These are phyloP conservation scores for Lodderomyces orthopsilosis DNA, from an alignment of 1,139 yeast species.

Conservation along the genomic window DNA sequence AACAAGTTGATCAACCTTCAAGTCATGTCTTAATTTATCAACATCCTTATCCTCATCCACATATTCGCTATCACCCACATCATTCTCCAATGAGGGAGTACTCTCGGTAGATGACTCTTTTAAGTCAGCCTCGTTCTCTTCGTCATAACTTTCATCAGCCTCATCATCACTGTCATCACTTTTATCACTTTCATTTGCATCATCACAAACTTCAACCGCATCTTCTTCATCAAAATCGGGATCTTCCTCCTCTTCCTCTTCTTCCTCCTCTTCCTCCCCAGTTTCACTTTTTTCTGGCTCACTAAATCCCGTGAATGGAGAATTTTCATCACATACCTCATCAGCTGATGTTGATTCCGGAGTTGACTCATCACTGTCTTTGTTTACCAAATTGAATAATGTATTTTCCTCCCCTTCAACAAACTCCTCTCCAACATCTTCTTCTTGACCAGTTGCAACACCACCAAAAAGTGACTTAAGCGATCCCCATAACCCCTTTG, in stretches of 20 bases:
- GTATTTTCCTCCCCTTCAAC: slow-evolving; percentile 3
- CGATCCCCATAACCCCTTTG: slow-evolving; percentile 4
- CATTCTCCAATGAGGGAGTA: slow-evolving; percentile 1
- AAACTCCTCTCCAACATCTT: slow-evolving; percentile 9
- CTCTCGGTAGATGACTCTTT: slow-evolving; percentile 8
- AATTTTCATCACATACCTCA: slow-evolving; percentile 15
- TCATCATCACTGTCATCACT: slow-evolving; percentile 14
- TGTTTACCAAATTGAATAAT: no score
- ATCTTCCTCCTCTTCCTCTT: slow-evolving; percentile 12
- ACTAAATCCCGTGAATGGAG: slow-evolving; percentile 18
- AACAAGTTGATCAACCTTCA: slow-evolving; percentile 30
- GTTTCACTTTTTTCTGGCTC: slow-evolving; percentile 25
- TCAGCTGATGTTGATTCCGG: slow-evolving; percentile 9
- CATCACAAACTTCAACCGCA: slow-evolving; percentile 3
- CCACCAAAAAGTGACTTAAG: slow-evolving; percentile 4
- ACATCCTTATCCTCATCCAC: slow-evolving; percentile 28
- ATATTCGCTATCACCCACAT: slow-evolving; percentile 27
- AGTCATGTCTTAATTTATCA: slow-evolving; percentile 31
- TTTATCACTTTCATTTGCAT: slow-evolving; percentile 11
- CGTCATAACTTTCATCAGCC: slow-evolving; percentile 6
- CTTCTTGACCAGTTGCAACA: slow-evolving; percentile 5
- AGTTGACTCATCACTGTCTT: no score
- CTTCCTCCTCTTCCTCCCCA: slow-evolving; percentile 22
- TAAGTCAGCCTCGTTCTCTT: slow-evolving; percentile 17
- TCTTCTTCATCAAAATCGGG: slow-evolving; percentile 18